Evolutionary conservation across 257 asterid genomes (phyloP).

Genomic region (Verbena officinalis): DNA sequence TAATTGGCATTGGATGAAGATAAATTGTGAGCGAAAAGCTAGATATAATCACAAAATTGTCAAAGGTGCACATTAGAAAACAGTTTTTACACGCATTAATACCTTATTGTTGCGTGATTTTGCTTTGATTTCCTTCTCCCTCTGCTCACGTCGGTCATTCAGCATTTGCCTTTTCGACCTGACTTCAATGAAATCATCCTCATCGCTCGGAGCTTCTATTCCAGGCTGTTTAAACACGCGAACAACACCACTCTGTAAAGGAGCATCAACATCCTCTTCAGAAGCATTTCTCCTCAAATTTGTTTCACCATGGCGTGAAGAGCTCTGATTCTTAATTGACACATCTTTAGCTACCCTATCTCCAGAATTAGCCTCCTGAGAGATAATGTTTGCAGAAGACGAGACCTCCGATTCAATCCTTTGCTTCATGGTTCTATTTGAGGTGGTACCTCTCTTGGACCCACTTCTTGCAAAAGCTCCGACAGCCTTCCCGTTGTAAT

Average conservation of each 20-base stretch:
- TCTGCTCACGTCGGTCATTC: conserved; percentile 91
- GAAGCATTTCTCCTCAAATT: conserved; percentile 54
- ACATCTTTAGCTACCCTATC: conserved; percentile 41
- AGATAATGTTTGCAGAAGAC: conserved; percentile 39
- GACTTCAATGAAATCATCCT: conserved; percentile 95
- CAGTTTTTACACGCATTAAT: conserved; percentile 31
- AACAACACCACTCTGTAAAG: conserved; percentile 94
- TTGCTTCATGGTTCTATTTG: conserved; percentile 55
- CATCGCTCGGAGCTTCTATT: conserved; percentile 92
- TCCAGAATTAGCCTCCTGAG: conserved; percentile 47
- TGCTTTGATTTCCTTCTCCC: conserved; percentile 86
- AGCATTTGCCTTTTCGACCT: conserved; percentile 97
- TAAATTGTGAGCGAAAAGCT: conserved; percentile 8
- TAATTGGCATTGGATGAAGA: conserved; percentile 7
- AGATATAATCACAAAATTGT: conserved; percentile 18
- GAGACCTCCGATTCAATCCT: conserved; percentile 46
- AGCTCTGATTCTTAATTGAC: conserved; percentile 38
- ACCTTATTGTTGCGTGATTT: conserved; percentile 70
- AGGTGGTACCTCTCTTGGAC: conserved; percentile 68
- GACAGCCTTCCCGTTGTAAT: conserved; percentile 46
- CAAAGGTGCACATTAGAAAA: neutral
- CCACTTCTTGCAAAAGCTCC: conserved; percentile 68
- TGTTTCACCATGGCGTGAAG: conserved; percentile 47
- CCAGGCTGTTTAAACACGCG: conserved; percentile 91
- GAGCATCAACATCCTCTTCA: conserved; percentile 90